phyloP scores from a whole-genome alignment of 2,329 filamentous ascomycete genomes.

The Pestalotiopsis fici region DNA sequence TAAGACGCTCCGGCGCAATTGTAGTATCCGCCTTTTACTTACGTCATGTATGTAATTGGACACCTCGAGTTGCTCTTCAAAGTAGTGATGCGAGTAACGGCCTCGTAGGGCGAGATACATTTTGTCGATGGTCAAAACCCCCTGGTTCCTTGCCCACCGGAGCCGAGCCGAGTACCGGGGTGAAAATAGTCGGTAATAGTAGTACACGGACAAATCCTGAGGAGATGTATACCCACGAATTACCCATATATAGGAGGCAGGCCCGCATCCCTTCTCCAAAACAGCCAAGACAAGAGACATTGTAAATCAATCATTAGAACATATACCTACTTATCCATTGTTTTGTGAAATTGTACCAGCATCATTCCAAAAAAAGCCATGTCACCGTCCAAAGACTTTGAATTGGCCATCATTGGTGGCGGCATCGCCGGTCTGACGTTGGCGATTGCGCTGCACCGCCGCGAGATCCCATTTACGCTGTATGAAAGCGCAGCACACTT shows the following conservation, averaged over 20 bases:
- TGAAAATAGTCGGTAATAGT: not conserved
- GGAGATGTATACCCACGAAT: not conserved
- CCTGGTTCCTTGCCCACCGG: not conserved
- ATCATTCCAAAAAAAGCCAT: not conserved
- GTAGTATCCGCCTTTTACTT: not conserved
- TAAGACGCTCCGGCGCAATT: not conserved
- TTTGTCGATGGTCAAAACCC: not conserved
- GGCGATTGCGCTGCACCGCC: conserved; percentile 30
- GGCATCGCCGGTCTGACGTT: conserved; percentile 40
- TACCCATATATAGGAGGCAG: not conserved
- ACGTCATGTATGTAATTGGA: not conserved
- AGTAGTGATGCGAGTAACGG: not conserved
- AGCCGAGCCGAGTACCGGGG: not conserved
- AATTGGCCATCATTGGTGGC: conserved; percentile 39
- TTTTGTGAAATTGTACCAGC: not conserved
- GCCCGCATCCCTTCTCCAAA: not conserved
- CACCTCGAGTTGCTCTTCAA: not conserved
- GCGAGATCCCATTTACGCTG: conserved; percentile 30
- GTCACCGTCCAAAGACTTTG: conserved; percentile 22
- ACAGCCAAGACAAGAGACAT: not conserved
- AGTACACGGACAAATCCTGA: not conserved
- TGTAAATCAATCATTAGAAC: not conserved
- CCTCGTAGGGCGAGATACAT: not conserved
- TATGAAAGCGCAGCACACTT: conserved; percentile 36
- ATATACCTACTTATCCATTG: not conserved